Evolutionary conservation across 495 filamentous ascomycete species (phyloP).

Genomic region (Poronia punctata): DNA sequence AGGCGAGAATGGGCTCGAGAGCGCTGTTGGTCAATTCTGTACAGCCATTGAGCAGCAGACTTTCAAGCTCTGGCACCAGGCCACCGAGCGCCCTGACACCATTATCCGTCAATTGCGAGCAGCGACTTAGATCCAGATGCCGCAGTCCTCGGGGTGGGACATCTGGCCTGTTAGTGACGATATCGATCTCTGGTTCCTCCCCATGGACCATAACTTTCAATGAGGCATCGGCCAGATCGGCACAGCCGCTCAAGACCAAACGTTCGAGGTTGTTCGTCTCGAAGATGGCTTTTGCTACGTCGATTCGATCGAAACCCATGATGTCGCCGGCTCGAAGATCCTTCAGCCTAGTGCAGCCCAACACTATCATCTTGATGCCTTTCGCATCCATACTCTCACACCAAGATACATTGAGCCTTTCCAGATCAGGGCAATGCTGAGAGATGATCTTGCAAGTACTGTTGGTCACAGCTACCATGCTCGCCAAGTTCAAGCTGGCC

Average conservation of each 20-base stretch:
- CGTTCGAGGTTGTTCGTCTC: slow-evolving; percentile 72
- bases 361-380: slow-evolving; percentile 67
- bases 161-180: slow-evolving; percentile 65
- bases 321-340: slow-evolving; percentile 83
- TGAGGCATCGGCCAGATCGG: slow-evolving; percentile 64
- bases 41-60: slow-evolving; percentile 72
- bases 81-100: slow-evolving; percentile 61
- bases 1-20: slow-evolving; percentile 64
- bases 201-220: slow-evolving; percentile 70
- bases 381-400: slow-evolving; percentile 77
- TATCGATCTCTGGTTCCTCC: slow-evolving; percentile 63
- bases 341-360: slow-evolving; percentile 62
- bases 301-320: slow-evolving; percentile 63
- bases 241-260: slow-evolving; percentile 69
- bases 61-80: slow-evolving; percentile 73
- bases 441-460: slow-evolving; percentile 82
- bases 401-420: slow-evolving; percentile 85
- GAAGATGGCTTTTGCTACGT: slow-evolving; percentile 66
- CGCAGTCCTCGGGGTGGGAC: slow-evolving; percentile 74
- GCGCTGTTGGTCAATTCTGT: slow-evolving; percentile 63
- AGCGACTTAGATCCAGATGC: slow-evolving; percentile 80
- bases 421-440: slow-evolving; percentile 70
- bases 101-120: slow-evolving; percentile 60
- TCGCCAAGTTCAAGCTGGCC: slow-evolving; percentile 76
- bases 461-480: slow-evolving; percentile 73